Evolutionary conservation across 495 filamentous ascomycete species (phyloP), one percentile per base, ranked within the genome.

Genomic region (Collariella sp.): DNA sequence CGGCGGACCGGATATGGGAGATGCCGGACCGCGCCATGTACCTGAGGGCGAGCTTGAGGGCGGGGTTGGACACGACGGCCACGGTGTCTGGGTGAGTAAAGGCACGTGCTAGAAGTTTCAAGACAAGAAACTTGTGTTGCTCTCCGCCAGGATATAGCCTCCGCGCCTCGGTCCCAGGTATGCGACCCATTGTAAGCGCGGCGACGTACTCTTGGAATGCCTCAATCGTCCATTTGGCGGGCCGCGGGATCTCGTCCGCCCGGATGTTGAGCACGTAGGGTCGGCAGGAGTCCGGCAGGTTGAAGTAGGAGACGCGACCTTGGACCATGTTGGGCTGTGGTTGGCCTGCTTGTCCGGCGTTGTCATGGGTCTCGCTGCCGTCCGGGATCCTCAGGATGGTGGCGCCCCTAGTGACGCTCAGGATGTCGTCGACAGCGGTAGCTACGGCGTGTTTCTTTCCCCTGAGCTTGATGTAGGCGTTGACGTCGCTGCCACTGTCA

Each of bases 21-120:
- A n/a, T 50, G 39, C 58, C 60, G 6, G 52, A 15, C 4, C 46
- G 48, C 5, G 39, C 48, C 23, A 74, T 62, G 50, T 58, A 74
- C 2, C 33, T 26, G 34, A 76, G 56, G 26, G 70, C 72, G 50
- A 70, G 54, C 50, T 72, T 74, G 50, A 72, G 55, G 19, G 70
- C 67, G 18, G 64, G 57, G 7, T 57, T 36, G 0, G 72, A 67
- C 3, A 67, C 40, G 26, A 50, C 59, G 5, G 43, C 7, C 18
- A 52, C 56, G 5, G 66, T 50, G 0, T 41, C 35, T 49, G 60
- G 51, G 56, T 65, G 53, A 1, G 54, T 48, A 50, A 74, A 71
- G 19, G 63, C 54, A 1, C 38, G 35, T 7, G 1, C 16, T 6
- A 55, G 59, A n/a, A 62, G 44, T 12, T 44, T 16, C 26, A 67